A percentile compares a stretch with the other conserved stretches of the same genome.
These are phyloP conservation scores for Xerocomus spinulosus DNA, from an alignment of 768 basidiomycete genomes.

Conservation along the genomic window DNA sequence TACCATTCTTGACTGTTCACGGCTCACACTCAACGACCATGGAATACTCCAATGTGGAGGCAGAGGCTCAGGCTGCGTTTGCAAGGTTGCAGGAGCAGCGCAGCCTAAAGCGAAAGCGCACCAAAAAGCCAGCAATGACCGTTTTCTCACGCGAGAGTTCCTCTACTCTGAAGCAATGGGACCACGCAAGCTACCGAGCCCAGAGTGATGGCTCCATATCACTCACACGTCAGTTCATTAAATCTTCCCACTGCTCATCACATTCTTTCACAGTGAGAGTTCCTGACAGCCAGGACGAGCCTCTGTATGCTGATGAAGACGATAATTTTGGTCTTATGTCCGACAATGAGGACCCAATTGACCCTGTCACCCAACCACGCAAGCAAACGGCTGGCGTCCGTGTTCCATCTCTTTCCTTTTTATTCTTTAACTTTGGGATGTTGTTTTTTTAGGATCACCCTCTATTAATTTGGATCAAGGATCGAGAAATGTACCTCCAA, in stretches of 20 bases:
- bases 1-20: too few species aligned
- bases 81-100: background rate
- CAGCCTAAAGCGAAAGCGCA: background rate
- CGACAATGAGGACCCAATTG: too few species aligned
- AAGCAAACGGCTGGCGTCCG: background rate
- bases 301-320: background rate
- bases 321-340: too few species aligned
- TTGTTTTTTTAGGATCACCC: background rate
- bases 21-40: background rate
- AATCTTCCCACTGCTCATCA: background rate
- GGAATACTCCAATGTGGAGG: background rate
- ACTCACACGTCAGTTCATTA: background rate
- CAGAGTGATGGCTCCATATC: background rate
- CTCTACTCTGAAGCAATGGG: background rate
- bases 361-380: too few species aligned
- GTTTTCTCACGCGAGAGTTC: background rate
- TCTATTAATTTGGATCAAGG: background rate
- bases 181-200: background rate
- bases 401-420: background rate
- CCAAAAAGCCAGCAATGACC: background rate
- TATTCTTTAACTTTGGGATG: background rate
- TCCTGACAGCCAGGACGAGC: background rate
- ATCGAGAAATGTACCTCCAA: background rate
- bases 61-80: background rate
- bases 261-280: background rate